These are phyloP conservation scores for Pseudocercospora eumusae DNA, from an alignment of 2,329 filamentous ascomycete species.

Conservation along the genomic window DNA sequence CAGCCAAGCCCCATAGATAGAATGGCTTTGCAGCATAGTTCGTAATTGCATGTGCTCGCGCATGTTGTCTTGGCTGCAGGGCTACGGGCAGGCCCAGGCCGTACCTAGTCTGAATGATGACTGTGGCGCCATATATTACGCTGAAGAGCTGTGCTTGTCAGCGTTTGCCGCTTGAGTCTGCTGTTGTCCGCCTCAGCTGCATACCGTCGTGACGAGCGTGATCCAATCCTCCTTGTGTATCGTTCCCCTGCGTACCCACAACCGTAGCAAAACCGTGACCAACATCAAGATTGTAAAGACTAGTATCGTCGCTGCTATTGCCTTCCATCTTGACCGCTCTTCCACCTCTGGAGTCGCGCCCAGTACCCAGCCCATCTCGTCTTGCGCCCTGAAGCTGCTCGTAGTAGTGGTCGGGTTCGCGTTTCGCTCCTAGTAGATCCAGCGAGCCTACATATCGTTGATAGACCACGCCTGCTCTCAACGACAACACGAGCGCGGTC, in stretches of 20 bases:
- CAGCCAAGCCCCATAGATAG: slow-evolving; percentile 25
- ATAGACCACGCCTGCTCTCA: background rate
- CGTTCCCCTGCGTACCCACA: slow-evolving; percentile 22
- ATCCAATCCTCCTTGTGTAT: slow-evolving; percentile 25
- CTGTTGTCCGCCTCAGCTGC: background rate
- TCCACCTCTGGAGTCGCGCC: slow-evolving; percentile 20
- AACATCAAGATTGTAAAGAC: slow-evolving; percentile 21
- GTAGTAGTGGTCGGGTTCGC: background rate
- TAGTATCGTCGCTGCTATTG: slow-evolving; percentile 17
- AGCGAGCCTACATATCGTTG: background rate
- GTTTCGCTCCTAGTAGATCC: background rate
- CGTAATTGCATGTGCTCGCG: slow-evolving; percentile 16
- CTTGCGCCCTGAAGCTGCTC: background rate
- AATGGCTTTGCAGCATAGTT: slow-evolving; percentile 26
- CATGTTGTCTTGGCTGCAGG: slow-evolving; percentile 16
- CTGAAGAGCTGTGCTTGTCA: slow-evolving; percentile 18
- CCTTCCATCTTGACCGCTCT: slow-evolving; percentile 20
- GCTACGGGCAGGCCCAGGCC: slow-evolving; percentile 20
- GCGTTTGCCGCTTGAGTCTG: background rate
- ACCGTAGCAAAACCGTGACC: slow-evolving; percentile 15
- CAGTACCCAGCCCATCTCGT: slow-evolving; percentile 24
- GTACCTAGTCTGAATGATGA: slow-evolving; percentile 22
- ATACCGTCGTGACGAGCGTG: slow-evolving; percentile 25
- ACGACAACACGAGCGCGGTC: background rate
- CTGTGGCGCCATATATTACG: slow-evolving; percentile 19